Percentiles rank a stretch among this genome's conserved stretches.
These are phyloP conservation scores for Ogataea sp. DNA, from an alignment of 805 yeast genomes.

Conservation along the genomic window DNA sequence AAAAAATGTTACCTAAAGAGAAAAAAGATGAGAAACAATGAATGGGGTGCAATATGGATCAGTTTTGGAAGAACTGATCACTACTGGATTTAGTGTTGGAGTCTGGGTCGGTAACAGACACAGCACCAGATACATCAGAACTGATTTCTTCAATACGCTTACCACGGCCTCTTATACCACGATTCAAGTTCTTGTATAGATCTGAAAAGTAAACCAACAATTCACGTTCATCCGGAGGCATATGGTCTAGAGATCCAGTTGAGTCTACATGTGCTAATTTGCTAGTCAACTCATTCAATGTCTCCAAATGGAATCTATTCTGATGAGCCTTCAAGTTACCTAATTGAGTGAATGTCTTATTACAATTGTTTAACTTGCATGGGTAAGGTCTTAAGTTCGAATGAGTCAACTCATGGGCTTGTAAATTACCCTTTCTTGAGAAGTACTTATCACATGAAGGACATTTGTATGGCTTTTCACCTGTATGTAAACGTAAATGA, in stretches of 20 bases:
- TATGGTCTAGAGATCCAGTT: conserved; percentile 23
- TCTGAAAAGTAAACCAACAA: conserved; percentile 71
- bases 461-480: conserved; percentile 86
- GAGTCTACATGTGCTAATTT: conserved; percentile 57
- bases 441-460: conserved; percentile 67
- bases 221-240: conserved; percentile 58
- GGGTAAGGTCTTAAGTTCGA: conserved; percentile 68
- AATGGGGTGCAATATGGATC: too few relatives aligned
- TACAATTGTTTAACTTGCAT: conserved; percentile 76
- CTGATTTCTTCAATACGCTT: conserved; percentile 23
- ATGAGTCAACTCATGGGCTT: conserved; percentile 82
- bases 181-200: conserved; percentile 79
- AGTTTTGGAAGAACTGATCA: too few relatives aligned
- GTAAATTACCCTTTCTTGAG: conserved; percentile 86
- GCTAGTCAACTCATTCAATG: conserved; percentile 59
- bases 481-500: conserved; percentile 80
- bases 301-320: conserved; percentile 73
- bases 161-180: conserved; percentile 91
- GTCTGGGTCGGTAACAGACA: too few relatives aligned
- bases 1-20: background rate
- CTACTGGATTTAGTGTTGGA: too few relatives aligned
- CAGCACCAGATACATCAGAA: conserved; percentile 1
- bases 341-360: conserved; percentile 80
- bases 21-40: too few relatives aligned
- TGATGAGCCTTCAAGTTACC: conserved; percentile 94